These are phyloP conservation scores for Pueraria montana DNA, from an alignment of 306 rosid species.

Conservation along the genomic window DNA sequence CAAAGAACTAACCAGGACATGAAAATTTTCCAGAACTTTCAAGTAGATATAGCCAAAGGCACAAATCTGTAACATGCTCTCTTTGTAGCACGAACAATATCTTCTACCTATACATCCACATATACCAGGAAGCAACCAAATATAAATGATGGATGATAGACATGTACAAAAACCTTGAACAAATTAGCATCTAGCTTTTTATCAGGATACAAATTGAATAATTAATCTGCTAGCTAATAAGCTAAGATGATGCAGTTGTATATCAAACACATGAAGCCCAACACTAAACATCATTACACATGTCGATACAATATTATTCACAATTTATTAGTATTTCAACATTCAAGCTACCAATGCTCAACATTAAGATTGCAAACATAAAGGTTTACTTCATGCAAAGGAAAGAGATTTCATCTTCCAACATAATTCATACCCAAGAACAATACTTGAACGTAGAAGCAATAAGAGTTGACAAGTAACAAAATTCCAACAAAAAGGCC, in stretches of 20 bases:
- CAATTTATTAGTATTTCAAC: not conserved
- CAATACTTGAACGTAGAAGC: no score
- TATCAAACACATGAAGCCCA: not conserved
- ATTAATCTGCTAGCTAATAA: constrained; percentile 6
- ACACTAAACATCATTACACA: constrained; percentile 5
- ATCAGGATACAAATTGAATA: constrained; percentile 12
- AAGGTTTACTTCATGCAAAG: not conserved
- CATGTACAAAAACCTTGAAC: constrained; percentile 25
- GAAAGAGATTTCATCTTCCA: not conserved
- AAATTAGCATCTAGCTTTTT: constrained; percentile 8
- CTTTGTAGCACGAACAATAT: constrained; percentile 96
- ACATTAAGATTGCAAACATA: constrained; percentile 16
- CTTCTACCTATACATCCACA: constrained; percentile 83
- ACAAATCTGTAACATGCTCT: constrained; percentile 88
- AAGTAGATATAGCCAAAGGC: constrained; percentile 78
- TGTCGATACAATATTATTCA: not conserved
- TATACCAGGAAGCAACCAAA: no score
- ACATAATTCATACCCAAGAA: no score
- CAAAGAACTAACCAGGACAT: constrained; percentile 55
- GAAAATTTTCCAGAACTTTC: constrained; percentile 46
- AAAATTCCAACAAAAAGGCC: constrained; percentile 10
- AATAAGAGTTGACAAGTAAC: constrained; percentile 1
- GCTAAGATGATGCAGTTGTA: constrained; percentile 1
- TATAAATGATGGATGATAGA: not conserved
- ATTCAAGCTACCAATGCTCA: not conserved